phyloP scores from a whole-genome alignment of 805 yeast species.

The Wickerhamiella alocasiicola region DNA sequence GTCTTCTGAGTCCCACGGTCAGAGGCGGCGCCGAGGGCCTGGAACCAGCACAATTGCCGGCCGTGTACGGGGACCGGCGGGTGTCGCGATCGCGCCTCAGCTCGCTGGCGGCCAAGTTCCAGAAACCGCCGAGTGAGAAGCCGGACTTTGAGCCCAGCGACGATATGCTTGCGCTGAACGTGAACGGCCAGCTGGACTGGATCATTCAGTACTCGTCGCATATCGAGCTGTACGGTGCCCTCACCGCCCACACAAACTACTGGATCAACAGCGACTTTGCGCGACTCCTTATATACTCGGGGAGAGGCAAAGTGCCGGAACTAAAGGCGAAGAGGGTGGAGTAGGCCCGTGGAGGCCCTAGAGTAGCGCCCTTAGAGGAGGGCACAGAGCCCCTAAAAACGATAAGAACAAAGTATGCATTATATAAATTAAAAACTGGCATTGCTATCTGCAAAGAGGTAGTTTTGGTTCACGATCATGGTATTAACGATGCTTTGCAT shows the following conservation, averaged over 20 bases:
- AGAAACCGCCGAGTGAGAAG: constrained; percentile 13
- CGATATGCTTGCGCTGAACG: constrained; percentile 43
- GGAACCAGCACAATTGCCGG: constrained; percentile 7
- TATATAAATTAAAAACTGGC: constrained; percentile 7
- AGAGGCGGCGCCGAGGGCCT: constrained; percentile 25
- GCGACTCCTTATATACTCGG: constrained; percentile 30
- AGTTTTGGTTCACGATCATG: constrained; percentile 31
- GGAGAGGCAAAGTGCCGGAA: not conserved
- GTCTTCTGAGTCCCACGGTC: constrained; percentile 74
- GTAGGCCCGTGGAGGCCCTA: not conserved
- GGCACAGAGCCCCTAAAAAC: too few species aligned
- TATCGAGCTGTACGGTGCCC: constrained; percentile 68
- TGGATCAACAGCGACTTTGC: constrained; percentile 81
- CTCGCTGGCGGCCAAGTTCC: constrained; percentile 6
- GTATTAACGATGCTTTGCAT: constrained; percentile 41
- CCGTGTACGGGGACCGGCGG: constrained; percentile 1
- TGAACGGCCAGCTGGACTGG: constrained; percentile 76
- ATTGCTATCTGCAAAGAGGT: constrained; percentile 20
- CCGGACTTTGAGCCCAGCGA: constrained; percentile 23
- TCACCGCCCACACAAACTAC: constrained; percentile 82
- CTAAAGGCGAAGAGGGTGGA: not conserved
- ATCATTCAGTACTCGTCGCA: constrained; percentile 48
- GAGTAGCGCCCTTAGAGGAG: not conserved
- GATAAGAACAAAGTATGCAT: too few species aligned
- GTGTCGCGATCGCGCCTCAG: not conserved